Base-by-base conservation (phyloP, 257 asterid species). In the Parsonsia alboflavescens region DNA sequence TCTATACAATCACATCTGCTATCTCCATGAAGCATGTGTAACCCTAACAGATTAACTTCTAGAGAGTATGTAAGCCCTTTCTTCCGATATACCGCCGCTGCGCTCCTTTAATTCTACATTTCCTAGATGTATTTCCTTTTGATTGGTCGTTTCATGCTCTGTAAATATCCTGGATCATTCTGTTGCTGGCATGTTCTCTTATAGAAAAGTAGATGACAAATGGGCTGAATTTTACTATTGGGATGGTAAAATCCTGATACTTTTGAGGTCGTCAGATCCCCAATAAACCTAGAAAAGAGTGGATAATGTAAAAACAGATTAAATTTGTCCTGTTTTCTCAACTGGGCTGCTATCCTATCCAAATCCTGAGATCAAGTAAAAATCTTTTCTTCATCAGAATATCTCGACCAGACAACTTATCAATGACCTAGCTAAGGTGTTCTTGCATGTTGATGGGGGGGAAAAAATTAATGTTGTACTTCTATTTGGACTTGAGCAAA, bases 1-100 rank as follows among this genome's bases (percentile, higher is more conserved):
- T 92, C 39, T 91, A 91, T 79, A 83, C 86, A 4, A 82, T 91
- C 17, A 83, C 92, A 22, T 75, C 96, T 39, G 86, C 91, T 41
- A 77, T 76, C 73, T 85, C 96, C 76, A 54, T 88, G 62, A 83
- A 85, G 97, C 88, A 75, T 21, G 62, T 71, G 66, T 45, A 70
- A 58, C 28, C 52, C n/a, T 6, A 7, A 77, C 70, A 44, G 52
- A 36, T 9, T 36, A 22, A 7, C 48, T n/a, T 42, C 54, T 66
- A 65, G n/a, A 48, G 41, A 33, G 62, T 26, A 12, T 46, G 46
- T 41, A 17, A 49, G 36, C 22, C 28, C 13, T 26, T 70, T 36
- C 6, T 62, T 62, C 17, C 9, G 33, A n/a, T 30, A 62, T 62
- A 6, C 45, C 46, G 73, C n/a, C 24, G 73, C 8, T 44, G n/a